Conservation (phyloP, 345 rosid species). For the Pseudoturritis turrita region DNA sequence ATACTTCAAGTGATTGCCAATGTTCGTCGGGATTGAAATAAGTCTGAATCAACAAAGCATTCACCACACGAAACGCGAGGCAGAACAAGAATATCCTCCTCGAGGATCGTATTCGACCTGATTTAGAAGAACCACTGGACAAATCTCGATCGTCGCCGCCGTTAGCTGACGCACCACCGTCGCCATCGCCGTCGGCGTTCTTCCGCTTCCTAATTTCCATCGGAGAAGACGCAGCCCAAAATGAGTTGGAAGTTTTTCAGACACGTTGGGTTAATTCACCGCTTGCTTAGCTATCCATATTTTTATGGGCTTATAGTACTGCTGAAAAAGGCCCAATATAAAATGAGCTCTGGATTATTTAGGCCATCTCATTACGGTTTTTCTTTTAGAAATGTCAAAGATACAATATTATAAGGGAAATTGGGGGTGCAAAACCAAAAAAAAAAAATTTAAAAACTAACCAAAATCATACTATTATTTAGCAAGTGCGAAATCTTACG, state of each 20-base stretch:
- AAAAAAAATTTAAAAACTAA: no score
- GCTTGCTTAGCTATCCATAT: no score
- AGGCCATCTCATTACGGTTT: no score
- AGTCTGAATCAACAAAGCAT: constrained; percentile 70
- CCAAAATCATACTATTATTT: no score
- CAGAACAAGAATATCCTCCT: constrained; percentile 47
- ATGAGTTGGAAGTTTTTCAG: not conserved
- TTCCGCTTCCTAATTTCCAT: constrained; percentile 26
- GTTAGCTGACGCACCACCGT: not conserved
- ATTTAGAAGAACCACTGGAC: not conserved
- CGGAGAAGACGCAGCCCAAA: not conserved
- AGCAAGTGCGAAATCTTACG: no score
- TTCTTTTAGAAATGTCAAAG: no score
- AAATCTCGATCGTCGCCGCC: not conserved
- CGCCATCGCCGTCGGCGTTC: constrained; percentile 9
- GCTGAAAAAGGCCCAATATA: no score
- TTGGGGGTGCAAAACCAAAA: no score
- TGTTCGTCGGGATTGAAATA: constrained; percentile 95
- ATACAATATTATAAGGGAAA: no score
- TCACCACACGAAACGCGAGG: constrained; percentile 49
- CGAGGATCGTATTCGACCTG: constrained; percentile 18
- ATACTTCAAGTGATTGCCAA: constrained; percentile 92
- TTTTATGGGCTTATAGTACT: no score
- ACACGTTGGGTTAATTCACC: no score
- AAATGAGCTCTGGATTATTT: no score